phyloP scores from a whole-genome alignment of 352 stramenopile species.

The Blastocystis sp. region DNA sequence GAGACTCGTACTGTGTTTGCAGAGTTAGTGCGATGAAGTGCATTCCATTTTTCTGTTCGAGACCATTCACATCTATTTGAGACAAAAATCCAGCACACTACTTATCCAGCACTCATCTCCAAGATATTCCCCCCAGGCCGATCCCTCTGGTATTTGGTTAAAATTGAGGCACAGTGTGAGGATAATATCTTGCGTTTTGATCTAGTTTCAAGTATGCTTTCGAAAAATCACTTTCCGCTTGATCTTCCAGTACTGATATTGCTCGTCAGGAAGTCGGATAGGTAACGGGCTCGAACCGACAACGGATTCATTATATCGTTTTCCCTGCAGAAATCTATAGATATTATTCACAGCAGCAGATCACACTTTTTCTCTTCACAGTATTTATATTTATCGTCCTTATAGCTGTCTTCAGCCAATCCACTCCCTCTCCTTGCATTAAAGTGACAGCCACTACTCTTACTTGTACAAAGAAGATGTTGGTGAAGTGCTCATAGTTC shows the following conservation, averaged over 20 bases:
- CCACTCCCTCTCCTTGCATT: neutral
- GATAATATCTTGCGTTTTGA: slow-evolving; percentile 43
- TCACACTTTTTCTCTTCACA: slow-evolving; percentile 1
- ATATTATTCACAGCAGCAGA: neutral
- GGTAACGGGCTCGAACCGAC: neutral
- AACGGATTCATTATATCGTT: slow-evolving; percentile 28
- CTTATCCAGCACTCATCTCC: slow-evolving; percentile 49
- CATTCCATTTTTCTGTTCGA: slow-evolving; percentile 19
- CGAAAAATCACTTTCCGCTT: neutral
- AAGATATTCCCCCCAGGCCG: neutral
- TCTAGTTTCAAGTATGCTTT: neutral
- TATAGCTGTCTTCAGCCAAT: neutral
- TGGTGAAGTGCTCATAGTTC: too few species aligned
- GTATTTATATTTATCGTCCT: neutral
- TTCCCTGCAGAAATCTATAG: slow-evolving; percentile 25
- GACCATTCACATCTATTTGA: neutral
- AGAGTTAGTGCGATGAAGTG: neutral
- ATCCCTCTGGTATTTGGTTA: slow-evolving; percentile 1
- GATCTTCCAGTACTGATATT: neutral
- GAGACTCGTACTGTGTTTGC: slow-evolving; percentile 16
- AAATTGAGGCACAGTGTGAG: slow-evolving; percentile 8
- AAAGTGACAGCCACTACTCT: too few species aligned
- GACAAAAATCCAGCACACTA: neutral
- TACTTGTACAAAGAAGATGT: too few species aligned
- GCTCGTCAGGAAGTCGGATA: neutral